phyloP scores from a whole-genome alignment of 2,329 filamentous ascomycete species.

The Aspergillus ochraceoroseus region DNA sequence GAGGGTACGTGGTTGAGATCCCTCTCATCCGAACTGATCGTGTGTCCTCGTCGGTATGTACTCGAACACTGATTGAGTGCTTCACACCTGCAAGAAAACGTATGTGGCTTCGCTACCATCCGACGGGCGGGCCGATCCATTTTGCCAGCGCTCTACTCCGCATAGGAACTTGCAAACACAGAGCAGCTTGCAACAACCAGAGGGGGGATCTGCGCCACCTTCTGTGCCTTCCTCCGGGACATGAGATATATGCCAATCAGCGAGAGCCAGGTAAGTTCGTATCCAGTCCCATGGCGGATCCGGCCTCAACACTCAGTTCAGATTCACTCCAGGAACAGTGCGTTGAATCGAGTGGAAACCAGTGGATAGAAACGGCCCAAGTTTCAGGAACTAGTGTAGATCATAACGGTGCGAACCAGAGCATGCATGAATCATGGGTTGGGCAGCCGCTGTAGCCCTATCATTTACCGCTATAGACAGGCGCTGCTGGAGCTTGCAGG shows the following conservation, averaged over 20 bases:
- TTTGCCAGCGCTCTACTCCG: too few relatives aligned
- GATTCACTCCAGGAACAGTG: constrained; percentile 7
- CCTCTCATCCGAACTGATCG: too few relatives aligned
- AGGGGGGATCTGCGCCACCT: too few relatives aligned
- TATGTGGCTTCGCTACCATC: too few relatives aligned
- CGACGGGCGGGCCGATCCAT: too few relatives aligned
- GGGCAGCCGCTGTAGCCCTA: constrained; percentile 1
- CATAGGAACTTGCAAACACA: too few relatives aligned
- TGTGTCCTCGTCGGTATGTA: too few relatives aligned
- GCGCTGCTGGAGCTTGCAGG: too few relatives aligned
- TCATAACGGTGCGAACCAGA: constrained; percentile 7
- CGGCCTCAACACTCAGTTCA: neutral
- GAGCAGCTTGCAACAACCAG: too few relatives aligned
- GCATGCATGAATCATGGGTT: constrained; percentile 8
- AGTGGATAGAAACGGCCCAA: constrained; percentile 6
- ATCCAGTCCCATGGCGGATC: constrained; percentile 5
- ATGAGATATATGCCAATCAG: constrained; percentile 1
- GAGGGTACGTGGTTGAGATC: too few relatives aligned
- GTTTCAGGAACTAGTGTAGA: constrained; percentile 12
- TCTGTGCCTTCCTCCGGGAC: too few relatives aligned
- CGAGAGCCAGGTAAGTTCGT: constrained; percentile 1
- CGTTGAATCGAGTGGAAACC: constrained; percentile 3
- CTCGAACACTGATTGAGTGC: constrained; percentile 6
- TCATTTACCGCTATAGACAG: constrained; percentile 5
- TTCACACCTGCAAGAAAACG: too few relatives aligned